Evolutionary conservation across 2,329 filamentous ascomycete genomes (phyloP).

Genomic region (Verticillium dahliae): DNA sequence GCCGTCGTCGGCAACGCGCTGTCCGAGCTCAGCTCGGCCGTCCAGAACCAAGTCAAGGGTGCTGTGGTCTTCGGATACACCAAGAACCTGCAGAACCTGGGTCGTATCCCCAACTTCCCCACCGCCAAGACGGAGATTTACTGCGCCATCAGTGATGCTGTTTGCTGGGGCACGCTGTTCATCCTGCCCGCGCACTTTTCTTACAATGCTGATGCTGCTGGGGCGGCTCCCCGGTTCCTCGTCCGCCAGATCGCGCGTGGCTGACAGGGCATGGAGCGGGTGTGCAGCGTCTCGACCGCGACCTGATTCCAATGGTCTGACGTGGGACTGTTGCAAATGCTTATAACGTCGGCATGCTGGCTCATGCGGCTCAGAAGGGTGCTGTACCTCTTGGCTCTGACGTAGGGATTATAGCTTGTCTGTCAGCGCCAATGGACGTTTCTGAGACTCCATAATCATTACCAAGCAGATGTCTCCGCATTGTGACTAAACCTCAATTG

Average conservation of each 20-base stretch:
- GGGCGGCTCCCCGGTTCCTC: conserved; percentile 17
- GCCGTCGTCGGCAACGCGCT: conserved; percentile 35
- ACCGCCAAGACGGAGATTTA: conserved; percentile 26
- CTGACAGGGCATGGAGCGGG: not conserved
- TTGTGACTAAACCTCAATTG: too few species aligned
- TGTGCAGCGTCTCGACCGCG: too few species aligned
- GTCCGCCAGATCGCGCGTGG: conserved; percentile 11
- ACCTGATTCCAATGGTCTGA: too few species aligned
- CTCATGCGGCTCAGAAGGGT: too few species aligned
- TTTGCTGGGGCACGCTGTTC: conserved; percentile 28
- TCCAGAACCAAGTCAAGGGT: conserved; percentile 27
- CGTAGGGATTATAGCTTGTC: too few species aligned
- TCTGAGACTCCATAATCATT: too few species aligned
- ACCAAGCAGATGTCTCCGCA: too few species aligned
- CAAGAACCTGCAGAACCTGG: conserved; percentile 29
- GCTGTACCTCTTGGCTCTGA: too few species aligned
- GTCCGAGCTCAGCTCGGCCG: conserved; percentile 19
- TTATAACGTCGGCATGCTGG: too few species aligned
- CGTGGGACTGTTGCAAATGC: too few species aligned
- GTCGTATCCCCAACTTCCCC: conserved; percentile 30
- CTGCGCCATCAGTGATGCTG: conserved; percentile 27
- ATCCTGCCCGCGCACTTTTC: conserved; percentile 25
- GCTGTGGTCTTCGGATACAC: conserved; percentile 33
- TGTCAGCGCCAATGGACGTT: too few species aligned
- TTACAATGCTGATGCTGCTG: conserved; percentile 16